A percentile compares a stretch with the other conserved stretches of the same genome.
These are phyloP conservation scores for Pseudozyma sp. DNA, from an alignment of 1,284 basidiomycete species.

Conservation along the genomic window DNA sequence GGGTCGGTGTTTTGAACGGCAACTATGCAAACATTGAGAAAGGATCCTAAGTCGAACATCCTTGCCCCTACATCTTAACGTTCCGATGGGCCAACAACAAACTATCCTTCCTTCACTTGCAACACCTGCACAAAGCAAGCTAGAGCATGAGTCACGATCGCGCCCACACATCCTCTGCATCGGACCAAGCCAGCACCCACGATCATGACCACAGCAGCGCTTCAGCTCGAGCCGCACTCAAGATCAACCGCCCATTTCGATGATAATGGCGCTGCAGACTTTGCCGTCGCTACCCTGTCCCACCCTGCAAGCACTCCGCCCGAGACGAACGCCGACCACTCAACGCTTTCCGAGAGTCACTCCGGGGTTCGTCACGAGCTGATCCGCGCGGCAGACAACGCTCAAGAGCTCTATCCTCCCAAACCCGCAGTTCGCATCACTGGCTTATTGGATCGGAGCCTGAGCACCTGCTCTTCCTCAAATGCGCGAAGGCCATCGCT, in stretches of 20 bases:
- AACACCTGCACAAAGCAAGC: no score
- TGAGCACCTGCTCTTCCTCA: neutral
- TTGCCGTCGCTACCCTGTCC: neutral
- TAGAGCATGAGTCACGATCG: no score
- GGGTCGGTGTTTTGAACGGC: no score
- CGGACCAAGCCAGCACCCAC: neutral
- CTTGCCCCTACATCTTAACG: no score
- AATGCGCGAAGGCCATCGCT: constrained; percentile 1
- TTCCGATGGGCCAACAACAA: no score
- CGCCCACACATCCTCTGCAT: neutral
- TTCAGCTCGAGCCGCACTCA: neutral
- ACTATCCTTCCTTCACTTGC: no score
- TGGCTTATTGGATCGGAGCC: neutral
- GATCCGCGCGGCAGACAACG: neutral
- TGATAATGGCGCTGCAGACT: neutral
- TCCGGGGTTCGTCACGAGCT: neutral
- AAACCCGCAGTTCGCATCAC: neutral
- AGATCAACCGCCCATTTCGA: neutral
- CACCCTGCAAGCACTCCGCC: neutral
- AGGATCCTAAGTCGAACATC: no score
- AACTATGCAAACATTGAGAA: no score
- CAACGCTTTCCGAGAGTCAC: neutral
- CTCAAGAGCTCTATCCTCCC: neutral
- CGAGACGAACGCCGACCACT: neutral
- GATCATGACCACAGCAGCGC: neutral